phyloP scores from a whole-genome alignment of 345 rosid species.

The Camelina sativa region DNA sequence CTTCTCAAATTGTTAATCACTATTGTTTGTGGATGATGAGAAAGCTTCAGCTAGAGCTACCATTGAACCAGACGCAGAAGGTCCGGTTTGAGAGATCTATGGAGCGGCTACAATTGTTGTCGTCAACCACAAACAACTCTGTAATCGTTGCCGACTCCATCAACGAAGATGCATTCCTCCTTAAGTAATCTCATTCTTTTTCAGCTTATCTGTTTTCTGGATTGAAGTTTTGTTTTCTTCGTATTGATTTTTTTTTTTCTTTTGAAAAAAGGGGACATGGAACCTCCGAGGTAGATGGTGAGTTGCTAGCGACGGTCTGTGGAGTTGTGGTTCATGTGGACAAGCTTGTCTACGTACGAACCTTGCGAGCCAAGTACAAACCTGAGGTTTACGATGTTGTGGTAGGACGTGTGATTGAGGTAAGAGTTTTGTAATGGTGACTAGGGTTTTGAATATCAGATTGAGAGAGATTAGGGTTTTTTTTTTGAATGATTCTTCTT shows the following conservation, averaged over 20 bases:
- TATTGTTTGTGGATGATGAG: conserved; percentile 50
- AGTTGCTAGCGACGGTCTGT: conserved; percentile 78
- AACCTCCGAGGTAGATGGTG: conserved; percentile 71
- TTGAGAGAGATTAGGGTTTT: neutral
- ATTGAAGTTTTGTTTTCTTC: neutral
- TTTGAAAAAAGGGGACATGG: conserved; percentile 73
- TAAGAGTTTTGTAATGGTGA: conserved; percentile 31
- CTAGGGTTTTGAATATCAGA: neutral
- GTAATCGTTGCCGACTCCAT: conserved; percentile 77
- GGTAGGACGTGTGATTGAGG: conserved; percentile 92
- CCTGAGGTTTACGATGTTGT: conserved; percentile 90
- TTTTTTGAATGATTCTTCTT: neutral
- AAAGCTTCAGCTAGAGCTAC: conserved; percentile 47
- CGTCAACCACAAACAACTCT: conserved; percentile 59
- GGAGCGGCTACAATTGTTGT: conserved; percentile 67
- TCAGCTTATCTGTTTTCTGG: neutral
- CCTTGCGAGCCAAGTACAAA: conserved; percentile 87
- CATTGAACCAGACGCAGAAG: conserved; percentile 75
- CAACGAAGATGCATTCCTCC: conserved; percentile 81
- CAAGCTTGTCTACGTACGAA: conserved; percentile 79
- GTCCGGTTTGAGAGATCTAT: conserved; percentile 69
- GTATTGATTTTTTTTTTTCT: neutral
- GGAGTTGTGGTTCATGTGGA: conserved; percentile 92
- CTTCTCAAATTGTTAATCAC: too few species aligned
- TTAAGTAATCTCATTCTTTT: conserved; percentile 56